phyloP scores from a whole-genome alignment of 1,284 basidiomycete species.

The Porogramme epimiltina region DNA sequence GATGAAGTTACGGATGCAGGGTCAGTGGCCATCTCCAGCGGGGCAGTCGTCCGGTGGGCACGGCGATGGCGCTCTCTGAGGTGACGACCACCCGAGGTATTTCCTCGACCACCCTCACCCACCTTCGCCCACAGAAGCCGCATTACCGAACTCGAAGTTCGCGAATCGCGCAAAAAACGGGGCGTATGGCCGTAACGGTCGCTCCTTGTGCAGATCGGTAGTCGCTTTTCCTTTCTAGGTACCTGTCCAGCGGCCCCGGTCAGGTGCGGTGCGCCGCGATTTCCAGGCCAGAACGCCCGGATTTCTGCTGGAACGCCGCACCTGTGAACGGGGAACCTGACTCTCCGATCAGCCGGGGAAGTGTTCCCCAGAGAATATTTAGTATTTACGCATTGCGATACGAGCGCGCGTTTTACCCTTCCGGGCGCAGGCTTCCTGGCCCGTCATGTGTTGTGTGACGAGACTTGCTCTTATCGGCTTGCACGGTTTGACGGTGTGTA shows the following conservation, averaged over 20 bases:
- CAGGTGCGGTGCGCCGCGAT: too few relatives aligned
- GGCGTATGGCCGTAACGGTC: background rate
- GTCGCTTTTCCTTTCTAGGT: too few relatives aligned
- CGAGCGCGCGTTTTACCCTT: slow-evolving; percentile 2
- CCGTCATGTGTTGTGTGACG: slow-evolving; percentile 6
- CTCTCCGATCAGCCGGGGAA: slow-evolving; percentile 20
- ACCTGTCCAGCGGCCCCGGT: too few relatives aligned
- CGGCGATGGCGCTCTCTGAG: slow-evolving; percentile 15
- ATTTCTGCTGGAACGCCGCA: slow-evolving; percentile 13
- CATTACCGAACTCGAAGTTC: too few relatives aligned
- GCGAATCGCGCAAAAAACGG: too few relatives aligned
- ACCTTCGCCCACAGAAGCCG: too few relatives aligned
- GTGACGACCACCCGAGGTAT: too few relatives aligned
- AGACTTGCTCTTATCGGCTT: background rate
- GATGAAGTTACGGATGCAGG: slow-evolving; percentile 16
- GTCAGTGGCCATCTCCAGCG: slow-evolving; percentile 4
- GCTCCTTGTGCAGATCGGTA: too few relatives aligned
- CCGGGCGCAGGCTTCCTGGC: slow-evolving; percentile 2
- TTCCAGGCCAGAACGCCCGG: slow-evolving; percentile 6
- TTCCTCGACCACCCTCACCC: too few relatives aligned
- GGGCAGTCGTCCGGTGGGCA: background rate
- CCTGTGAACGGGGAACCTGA: slow-evolving; percentile 6
- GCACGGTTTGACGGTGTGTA: background rate
- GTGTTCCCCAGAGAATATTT: slow-evolving; percentile 16
- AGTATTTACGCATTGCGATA: slow-evolving; percentile 20